phyloP scores from a whole-genome alignment of 352 stramenopile species.

The Phytophthora brassicae region DNA sequence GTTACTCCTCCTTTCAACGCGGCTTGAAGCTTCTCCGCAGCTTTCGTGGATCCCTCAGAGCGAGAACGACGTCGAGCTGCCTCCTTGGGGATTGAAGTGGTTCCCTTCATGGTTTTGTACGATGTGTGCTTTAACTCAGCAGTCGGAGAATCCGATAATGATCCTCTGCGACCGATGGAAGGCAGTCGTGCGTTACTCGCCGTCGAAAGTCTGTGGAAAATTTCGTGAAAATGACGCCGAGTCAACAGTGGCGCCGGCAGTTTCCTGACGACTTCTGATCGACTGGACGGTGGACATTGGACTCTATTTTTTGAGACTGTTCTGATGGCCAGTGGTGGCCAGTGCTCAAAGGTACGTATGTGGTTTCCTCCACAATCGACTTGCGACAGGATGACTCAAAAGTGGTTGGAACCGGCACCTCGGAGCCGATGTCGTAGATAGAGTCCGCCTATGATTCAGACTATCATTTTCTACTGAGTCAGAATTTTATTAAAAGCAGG shows the following conservation, averaged over 20 bases:
- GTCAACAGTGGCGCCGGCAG: conserved; percentile 4
- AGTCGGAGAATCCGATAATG: conserved; percentile 26
- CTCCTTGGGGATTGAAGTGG: neutral
- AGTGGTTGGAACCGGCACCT: no score
- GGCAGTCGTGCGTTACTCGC: conserved; percentile 11
- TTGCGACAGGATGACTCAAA: no score
- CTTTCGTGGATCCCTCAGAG: conserved; percentile 25
- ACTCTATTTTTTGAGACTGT: no score
- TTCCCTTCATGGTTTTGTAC: conserved; percentile 6
- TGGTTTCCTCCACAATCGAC: no score
- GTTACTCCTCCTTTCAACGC: neutral
- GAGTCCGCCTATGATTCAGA: no score
- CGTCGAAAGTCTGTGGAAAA: conserved; percentile 25
- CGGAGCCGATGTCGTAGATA: no score
- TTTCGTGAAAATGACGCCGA: conserved; percentile 15
- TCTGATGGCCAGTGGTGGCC: no score
- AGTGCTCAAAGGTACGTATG: no score
- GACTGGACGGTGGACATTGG: no score
- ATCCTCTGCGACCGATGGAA: conserved; percentile 7
- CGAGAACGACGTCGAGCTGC: conserved; percentile 19
- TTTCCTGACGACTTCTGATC: no score
- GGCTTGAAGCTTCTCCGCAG: conserved; percentile 2
- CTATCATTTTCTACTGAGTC: no score
- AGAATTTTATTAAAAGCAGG: no score
- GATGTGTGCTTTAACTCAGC: neutral